A percentile compares a stretch with the other conserved stretches of the same genome.
Conservation (phyloP, 345 rosid species). For the Melaleuca alternifolia region DNA sequence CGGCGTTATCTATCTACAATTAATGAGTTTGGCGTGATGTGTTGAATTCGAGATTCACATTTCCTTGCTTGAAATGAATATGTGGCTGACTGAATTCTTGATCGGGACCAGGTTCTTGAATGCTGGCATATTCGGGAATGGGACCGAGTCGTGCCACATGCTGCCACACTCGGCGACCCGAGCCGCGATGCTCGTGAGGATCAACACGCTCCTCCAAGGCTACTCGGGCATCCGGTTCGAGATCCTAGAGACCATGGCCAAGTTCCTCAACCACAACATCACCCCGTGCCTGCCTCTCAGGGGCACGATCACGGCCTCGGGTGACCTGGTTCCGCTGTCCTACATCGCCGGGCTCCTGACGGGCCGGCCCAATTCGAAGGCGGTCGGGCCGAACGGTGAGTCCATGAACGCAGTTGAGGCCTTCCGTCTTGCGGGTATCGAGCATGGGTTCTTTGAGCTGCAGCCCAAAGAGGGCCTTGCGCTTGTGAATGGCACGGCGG, state of each 20-base stretch:
- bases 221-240: conserved; percentile 70
- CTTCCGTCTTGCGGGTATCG: conserved; percentile 25
- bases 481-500: conserved; percentile 66
- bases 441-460: conserved; percentile 25
- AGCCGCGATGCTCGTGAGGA: conserved; percentile 71
- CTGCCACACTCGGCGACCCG: conserved; percentile 51
- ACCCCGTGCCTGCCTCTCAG: conserved; percentile 73
- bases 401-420: conserved; percentile 32
- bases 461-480: conserved; percentile 79
- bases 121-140: conserved; percentile 56
- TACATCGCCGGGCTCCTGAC: conserved; percentile 56
- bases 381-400: conserved; percentile 45
- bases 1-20: too few relatives aligned
- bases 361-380: conserved; percentile 55
- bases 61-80: background rate
- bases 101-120: conserved; percentile 40
- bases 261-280: conserved; percentile 50
- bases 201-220: conserved; percentile 72
- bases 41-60: background rate
- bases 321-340: conserved; percentile 63
- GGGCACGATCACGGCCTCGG: conserved; percentile 64
- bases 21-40: too few relatives aligned
- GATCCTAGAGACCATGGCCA: conserved; percentile 54
- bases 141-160: conserved; percentile 45
- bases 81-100: background rate